Evolutionary conservation across 129 eudicot genomes (phyloP).

Genomic region (Ambrosia trifida): DNA sequence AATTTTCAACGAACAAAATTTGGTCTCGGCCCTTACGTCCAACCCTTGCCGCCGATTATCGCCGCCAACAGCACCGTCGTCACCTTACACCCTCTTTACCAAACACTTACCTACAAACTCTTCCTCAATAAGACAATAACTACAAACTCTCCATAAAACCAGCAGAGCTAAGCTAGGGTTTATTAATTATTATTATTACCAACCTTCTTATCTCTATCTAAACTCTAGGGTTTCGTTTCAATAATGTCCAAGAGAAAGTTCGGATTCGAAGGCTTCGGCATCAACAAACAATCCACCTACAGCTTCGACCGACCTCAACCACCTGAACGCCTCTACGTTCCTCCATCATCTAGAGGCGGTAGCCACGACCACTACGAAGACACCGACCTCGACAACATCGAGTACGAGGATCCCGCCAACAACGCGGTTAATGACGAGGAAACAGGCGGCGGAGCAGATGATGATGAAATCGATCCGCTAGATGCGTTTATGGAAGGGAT

Average conservation of each 20-base stretch:
- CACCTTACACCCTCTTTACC: not conserved
- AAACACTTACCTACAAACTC: not conserved
- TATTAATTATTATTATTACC: not conserved
- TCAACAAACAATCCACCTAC: conserved; percentile 83
- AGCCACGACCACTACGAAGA: conserved; percentile 82
- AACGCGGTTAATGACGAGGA: conserved; percentile 16
- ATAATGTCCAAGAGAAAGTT: conserved; percentile 89
- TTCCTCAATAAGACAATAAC: not conserved
- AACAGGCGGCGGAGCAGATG: conserved; percentile 33
- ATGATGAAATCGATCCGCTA: conserved; percentile 83
- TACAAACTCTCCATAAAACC: not conserved
- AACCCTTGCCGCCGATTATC: conserved; percentile 8
- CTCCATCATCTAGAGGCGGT: conserved; percentile 73
- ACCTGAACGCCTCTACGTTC: conserved; percentile 68
- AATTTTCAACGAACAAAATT: conserved; percentile 13
- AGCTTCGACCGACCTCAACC: conserved; percentile 72
- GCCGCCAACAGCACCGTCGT: conserved; percentile 11
- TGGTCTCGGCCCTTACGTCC: too few relatives aligned
- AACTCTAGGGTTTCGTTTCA: conserved; percentile 23
- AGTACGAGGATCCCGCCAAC: conserved; percentile 54
- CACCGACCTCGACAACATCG: conserved; percentile 79
- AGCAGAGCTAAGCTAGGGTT: conserved; percentile 8
- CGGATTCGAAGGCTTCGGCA: conserved; percentile 93
- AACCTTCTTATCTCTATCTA: not conserved
- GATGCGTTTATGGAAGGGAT: conserved; percentile 98